A percentile compares a stretch with the other conserved stretches of the same genome.
These are phyloP conservation scores for Eurotiales sp. DNA, from an alignment of 2,329 filamentous ascomycete genomes.

Conservation along the genomic window DNA sequence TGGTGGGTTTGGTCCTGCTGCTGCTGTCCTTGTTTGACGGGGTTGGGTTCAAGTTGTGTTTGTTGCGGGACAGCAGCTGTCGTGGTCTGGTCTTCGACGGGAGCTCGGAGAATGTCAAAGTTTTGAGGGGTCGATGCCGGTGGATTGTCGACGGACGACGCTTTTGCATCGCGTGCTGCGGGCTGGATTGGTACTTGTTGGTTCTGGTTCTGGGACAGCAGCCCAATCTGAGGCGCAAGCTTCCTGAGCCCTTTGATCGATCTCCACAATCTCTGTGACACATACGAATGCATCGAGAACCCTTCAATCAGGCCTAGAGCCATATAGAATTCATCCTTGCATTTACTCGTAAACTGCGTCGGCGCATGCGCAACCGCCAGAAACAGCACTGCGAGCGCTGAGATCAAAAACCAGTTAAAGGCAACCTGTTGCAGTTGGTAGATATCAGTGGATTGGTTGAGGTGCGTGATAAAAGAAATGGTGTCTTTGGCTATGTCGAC, in stretches of 20 bases:
- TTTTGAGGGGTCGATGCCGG: no score
- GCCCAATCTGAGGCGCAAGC: slow-evolving; percentile 46
- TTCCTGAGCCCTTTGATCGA: slow-evolving; percentile 59
- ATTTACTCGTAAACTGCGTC: slow-evolving; percentile 53
- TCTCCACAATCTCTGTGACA: slow-evolving; percentile 60
- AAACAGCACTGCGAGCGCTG: slow-evolving; percentile 60
- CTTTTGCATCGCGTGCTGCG: neutral
- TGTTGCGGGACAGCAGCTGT: no score
- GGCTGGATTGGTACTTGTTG: neutral
- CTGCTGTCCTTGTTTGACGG: slow-evolving; percentile 28
- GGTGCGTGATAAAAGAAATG: slow-evolving; percentile 56
- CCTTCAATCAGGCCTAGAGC: slow-evolving; percentile 61
- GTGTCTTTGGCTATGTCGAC: slow-evolving; percentile 63
- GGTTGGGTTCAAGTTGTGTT: slow-evolving; percentile 31
- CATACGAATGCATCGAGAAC: slow-evolving; percentile 57
- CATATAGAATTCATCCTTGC: slow-evolving; percentile 63
- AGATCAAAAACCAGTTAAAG: slow-evolving; percentile 64
- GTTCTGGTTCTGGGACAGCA: slow-evolving; percentile 28
- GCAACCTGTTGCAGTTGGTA: slow-evolving; percentile 60
- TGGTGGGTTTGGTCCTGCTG: slow-evolving; percentile 52
- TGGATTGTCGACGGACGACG: neutral
- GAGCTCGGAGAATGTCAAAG: no score
- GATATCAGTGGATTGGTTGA: slow-evolving; percentile 59
- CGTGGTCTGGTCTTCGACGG: no score
- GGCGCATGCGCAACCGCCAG: slow-evolving; percentile 62